These are phyloP conservation scores for Podospora didyma DNA, from an alignment of 495 filamentous ascomycete species.

Conservation along the genomic window DNA sequence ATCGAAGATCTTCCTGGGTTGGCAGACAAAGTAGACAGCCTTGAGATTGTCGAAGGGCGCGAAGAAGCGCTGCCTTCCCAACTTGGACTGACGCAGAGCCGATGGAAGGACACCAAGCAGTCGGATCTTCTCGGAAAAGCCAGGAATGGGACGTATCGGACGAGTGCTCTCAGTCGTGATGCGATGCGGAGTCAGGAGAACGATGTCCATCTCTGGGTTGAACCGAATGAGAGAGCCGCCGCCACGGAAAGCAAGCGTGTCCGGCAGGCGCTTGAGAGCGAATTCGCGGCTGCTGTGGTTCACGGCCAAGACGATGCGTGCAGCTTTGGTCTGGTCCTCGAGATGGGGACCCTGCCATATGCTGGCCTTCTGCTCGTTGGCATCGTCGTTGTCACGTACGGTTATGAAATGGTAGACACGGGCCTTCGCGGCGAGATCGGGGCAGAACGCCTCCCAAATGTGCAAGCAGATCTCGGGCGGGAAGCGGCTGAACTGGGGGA, in stretches of 20 bases:
- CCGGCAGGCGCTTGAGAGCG: conserved; percentile 29
- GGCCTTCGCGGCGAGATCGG: conserved; percentile 25
- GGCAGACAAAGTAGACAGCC: too few species aligned
- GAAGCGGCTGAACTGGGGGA: conserved; percentile 35
- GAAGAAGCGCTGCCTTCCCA: too few species aligned
- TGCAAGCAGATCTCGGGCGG: conserved; percentile 36
- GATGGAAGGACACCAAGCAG: neutral
- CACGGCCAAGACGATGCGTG: conserved; percentile 28
- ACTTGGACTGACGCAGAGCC: too few species aligned
- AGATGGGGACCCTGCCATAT: conserved; percentile 1
- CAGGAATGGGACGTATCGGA: neutral
- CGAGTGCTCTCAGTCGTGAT: too few species aligned
- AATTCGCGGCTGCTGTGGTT: conserved; percentile 31
- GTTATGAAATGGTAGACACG: conserved; percentile 20
- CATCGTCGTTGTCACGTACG: neutral
- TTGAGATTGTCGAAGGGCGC: too few species aligned
- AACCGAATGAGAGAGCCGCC: neutral
- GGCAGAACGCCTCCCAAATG: conserved; percentile 40
- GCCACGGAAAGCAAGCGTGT: conserved; percentile 19
- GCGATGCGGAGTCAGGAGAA: neutral
- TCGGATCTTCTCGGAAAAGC: neutral
- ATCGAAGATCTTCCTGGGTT: too few species aligned
- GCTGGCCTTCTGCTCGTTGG: neutral
- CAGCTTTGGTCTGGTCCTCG: conserved; percentile 24
- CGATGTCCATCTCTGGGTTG: neutral